These are phyloP conservation scores for Ulvella scutata DNA, from an alignment of 139 green algal genomes.

Conservation along the genomic window DNA sequence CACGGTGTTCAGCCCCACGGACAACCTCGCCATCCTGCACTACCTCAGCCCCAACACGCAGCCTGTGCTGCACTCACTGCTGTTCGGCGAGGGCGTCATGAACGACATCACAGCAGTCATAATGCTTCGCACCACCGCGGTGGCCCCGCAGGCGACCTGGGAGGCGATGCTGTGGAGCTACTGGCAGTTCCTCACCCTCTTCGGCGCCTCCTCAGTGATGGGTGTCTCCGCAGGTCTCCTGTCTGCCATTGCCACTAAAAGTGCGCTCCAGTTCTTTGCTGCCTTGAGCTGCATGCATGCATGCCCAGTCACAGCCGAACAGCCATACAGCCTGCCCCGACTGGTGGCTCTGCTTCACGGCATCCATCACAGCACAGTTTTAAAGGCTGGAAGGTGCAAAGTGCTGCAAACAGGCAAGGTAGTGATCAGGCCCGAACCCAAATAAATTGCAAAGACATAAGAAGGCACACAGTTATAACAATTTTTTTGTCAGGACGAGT, in stretches of 20 bases:
- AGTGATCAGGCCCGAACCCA: too few species aligned
- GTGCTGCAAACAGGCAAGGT: too few species aligned
- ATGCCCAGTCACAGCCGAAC: too few species aligned
- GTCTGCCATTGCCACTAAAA: neutral
- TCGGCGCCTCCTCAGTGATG: neutral
- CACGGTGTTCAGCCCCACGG: conserved; percentile 52
- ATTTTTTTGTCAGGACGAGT: too few species aligned
- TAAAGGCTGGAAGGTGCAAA: too few species aligned
- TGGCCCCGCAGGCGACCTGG: neutral
- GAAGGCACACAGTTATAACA: too few species aligned
- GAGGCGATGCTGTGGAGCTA: neutral
- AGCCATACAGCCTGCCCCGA: too few species aligned
- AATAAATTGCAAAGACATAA: too few species aligned
- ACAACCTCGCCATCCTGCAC: conserved; percentile 61
- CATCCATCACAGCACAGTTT: too few species aligned
- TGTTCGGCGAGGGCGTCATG: conserved; percentile 74
- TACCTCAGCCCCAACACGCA: conserved; percentile 28
- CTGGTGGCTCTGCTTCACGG: too few species aligned
- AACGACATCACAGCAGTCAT: conserved; percentile 73
- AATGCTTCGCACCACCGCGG: conserved; percentile 29
- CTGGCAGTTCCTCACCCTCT: neutral
- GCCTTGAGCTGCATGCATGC: too few species aligned
- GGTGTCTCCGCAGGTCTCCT: conserved; percentile 5
- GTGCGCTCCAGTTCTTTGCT: neutral
- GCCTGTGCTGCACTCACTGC: conserved; percentile 57